Evolutionary conservation across 139 green algal species (phyloP), one percentile per base, ranked within the genome.

Genomic region (Closterium sp.): DNA sequence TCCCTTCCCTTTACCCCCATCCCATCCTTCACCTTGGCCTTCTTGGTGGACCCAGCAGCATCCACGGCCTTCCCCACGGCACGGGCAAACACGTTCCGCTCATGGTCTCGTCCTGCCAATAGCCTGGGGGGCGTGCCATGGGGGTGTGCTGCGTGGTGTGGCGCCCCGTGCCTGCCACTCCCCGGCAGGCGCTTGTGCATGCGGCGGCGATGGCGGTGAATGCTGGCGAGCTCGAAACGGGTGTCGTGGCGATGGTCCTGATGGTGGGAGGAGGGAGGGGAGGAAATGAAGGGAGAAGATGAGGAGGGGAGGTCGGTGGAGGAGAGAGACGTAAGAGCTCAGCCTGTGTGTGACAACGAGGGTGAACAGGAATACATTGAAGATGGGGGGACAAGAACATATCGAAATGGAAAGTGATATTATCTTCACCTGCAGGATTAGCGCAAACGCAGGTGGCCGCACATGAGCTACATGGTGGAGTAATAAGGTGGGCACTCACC

Each of bases 181-280:
- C n/a, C 50, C 17, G 30, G 21, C 1, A 24, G 32, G 24, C 24
- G 30, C 45, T 30, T 93, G 87, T 93, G 91, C 32, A 24, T 29
- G 21, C 93, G 29, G 24, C 87, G 85, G 31, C 90, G 87, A 93
- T 98, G 96, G 91, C 96, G 96, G 5, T 95, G 88, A 89, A 99
- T 99, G 94, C 97, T 96, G 22, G 96, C 96, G 86, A 97, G 96
- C 86, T 96, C 90, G 6, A 99, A 92, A 6, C 88, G 32, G 2
- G 97, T 99, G 96, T 99, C 98, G 4, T 79, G 62, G 31, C 92
- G 92, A 1, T 94, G 45, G 27, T 91, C 89, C 95, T 93, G 91
- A 9, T 0, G 94, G 87, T 10, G 70, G 31, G 11, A 4, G 50
- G 13, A 91, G 88, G 28, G 31, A 89, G 84, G 9, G 84, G 5